Base-by-base conservation (phyloP, 1,284 basidiomycete genomes). In the Cryptococcus amylolentus region DNA sequence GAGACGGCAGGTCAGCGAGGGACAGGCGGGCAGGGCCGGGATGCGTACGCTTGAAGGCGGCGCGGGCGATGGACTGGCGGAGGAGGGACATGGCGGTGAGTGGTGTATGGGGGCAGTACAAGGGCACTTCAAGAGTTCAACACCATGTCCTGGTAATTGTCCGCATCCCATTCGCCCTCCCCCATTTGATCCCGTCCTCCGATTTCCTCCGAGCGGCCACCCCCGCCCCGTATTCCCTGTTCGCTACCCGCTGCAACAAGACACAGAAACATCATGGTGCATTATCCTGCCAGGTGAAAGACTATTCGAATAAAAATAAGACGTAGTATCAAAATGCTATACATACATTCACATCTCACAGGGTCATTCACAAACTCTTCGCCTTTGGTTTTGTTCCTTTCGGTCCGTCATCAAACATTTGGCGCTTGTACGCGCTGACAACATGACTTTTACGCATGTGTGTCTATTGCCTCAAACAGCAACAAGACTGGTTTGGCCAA, bases 11-110 rank as follows among this genome's bases (percentile, higher is more conserved):
- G 35, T 54, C 52, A 58, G 52, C 38, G 7, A 37, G 44, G 26
- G 20, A n/a, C 31, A 27, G 26, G n/a, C 26, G 35, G 12, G 9
- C 37, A 26, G 4, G 10, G 13, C 3, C 2, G n/a, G 27, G 31
- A 26, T 14, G 55, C 58, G 45, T 39, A 58, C 57, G 57, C 54
- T 49, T 56, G 31, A 47, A 42, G 40, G 48, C 49, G 14, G 47
- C 51, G 40, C 58, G 49, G 51, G 52, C 35, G 37, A 55, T 28
- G 37, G 54, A 56, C 37, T 55, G 50, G 46, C 58, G 54, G 40
- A 59, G 40, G 35, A 59, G 35, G 9, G 58, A 51, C 57, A 58
- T 58, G 39, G 42, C 43, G 53, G 7, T 35, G 18, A 16, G 49
- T 26, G 18, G 52, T 48, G 49, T 48, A 37, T 49, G 46, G 51